Percentiles rank a stretch among this genome's conserved stretches.
Conservation (phyloP, 1,284 basidiomycete species). For the Mrakiaceae sp. region DNA sequence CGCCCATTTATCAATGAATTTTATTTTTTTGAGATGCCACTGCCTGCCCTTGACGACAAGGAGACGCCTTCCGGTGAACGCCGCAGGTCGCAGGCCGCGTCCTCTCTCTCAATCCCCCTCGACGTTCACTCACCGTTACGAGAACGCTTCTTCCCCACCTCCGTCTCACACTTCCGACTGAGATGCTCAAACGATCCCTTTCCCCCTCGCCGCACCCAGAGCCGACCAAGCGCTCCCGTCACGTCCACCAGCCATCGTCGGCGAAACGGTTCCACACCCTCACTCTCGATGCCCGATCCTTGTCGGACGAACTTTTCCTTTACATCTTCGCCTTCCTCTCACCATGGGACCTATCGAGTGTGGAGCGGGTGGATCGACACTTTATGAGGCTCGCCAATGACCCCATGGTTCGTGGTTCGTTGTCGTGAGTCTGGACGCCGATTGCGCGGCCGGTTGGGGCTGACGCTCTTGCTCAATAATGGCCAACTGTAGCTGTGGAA, state of each 20-base stretch:
- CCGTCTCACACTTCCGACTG: too few relatives aligned
- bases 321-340: not conserved
- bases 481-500: not conserved
- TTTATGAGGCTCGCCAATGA: slow-evolving; percentile 14
- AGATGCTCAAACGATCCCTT: not conserved
- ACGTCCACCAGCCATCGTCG: not conserved
- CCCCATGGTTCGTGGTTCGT: not conserved
- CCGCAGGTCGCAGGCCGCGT: too few relatives aligned
- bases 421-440: not conserved
- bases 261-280: not conserved
- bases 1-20: too few relatives aligned
- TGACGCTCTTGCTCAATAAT: not conserved
- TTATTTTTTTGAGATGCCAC: too few relatives aligned
- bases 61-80: too few relatives aligned
- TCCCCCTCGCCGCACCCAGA: not conserved
- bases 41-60: too few relatives aligned
- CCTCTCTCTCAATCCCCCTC: too few relatives aligned
- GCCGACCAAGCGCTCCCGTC: not conserved
- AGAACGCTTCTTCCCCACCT: too few relatives aligned
- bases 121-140: too few relatives aligned
- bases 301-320: slow-evolving; percentile 16
- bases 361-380: slow-evolving; percentile 14
- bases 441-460: not conserved
- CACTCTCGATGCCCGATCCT: slow-evolving; percentile 6
- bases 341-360: not conserved